Evolutionary conservation across 2,329 filamentous ascomycete species (phyloP).

Genomic region (Ophiostoma quercus): DNA sequence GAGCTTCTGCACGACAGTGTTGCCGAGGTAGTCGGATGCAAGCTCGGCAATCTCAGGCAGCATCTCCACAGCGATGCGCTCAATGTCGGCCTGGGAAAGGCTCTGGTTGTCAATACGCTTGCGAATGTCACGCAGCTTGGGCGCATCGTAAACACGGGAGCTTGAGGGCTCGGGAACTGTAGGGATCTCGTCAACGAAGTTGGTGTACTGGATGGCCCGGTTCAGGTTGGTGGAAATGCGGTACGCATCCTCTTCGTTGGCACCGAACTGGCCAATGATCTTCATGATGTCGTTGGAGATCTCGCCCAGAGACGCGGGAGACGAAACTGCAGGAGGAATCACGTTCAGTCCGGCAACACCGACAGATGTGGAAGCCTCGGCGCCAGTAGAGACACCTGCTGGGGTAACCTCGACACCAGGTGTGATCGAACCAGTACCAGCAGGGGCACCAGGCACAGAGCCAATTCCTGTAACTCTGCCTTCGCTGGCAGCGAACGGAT

Average conservation of each 20-base stretch:
- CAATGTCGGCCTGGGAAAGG: slow-evolving; percentile 79
- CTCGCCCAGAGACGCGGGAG: slow-evolving; percentile 67
- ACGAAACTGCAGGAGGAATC: slow-evolving; percentile 47
- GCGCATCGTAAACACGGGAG: slow-evolving; percentile 84
- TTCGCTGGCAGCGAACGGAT: slow-evolving; percentile 59
- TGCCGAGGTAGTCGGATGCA: slow-evolving; percentile 91
- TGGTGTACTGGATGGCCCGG: slow-evolving; percentile 66
- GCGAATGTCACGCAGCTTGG: slow-evolving; percentile 88
- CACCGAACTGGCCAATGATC: slow-evolving; percentile 86
- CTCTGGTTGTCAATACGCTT: slow-evolving; percentile 97
- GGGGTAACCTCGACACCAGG: slow-evolving; percentile 30
- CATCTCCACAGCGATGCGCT: slow-evolving; percentile 89
- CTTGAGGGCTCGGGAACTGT: slow-evolving; percentile 81
- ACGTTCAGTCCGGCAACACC: slow-evolving; percentile 20
- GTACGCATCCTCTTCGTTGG: slow-evolving; percentile 68
- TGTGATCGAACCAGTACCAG: slow-evolving; percentile 14
- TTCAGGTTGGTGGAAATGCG: slow-evolving; percentile 71
- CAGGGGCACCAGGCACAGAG: slow-evolving; percentile 35
- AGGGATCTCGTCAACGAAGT: slow-evolving; percentile 79
- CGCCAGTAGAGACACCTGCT: slow-evolving; percentile 24
- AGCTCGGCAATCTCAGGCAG: slow-evolving; percentile 93
- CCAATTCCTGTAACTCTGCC: slow-evolving; percentile 1
- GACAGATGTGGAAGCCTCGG: slow-evolving; percentile 19
- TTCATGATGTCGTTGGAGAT: slow-evolving; percentile 76
- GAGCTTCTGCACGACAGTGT: slow-evolving; percentile 98